phyloP scores from a whole-genome alignment of 2,329 filamentous ascomycete species.

The Orbilia brochopaga region DNA sequence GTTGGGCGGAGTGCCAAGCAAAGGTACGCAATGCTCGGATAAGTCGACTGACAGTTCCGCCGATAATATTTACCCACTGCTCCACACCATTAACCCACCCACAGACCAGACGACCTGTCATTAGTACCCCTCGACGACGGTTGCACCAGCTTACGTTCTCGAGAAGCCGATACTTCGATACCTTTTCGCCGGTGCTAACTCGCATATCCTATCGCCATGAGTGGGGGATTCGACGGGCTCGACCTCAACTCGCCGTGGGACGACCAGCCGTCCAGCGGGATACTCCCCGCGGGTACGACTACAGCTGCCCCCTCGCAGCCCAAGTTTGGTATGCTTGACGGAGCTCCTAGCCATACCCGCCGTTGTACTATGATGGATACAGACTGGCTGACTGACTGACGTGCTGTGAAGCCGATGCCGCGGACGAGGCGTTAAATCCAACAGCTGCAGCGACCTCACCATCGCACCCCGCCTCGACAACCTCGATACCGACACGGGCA shows the following conservation, averaged over 20 bases:
- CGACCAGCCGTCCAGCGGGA: slow-evolving; percentile 46
- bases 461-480: slow-evolving; percentile 17
- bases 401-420: slow-evolving; percentile 16
- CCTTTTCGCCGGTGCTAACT: not conserved
- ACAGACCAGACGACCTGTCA: no score
- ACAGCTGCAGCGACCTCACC: slow-evolving; percentile 11
- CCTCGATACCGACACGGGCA: slow-evolving; percentile 42
- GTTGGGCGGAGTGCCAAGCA: slow-evolving; percentile 33
- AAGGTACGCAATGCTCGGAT: slow-evolving; percentile 48
- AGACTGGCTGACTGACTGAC: slow-evolving; percentile 6
- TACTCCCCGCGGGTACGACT: slow-evolving; percentile 1
- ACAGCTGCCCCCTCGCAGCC: slow-evolving; percentile 8
- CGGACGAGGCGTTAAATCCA: slow-evolving; percentile 14
- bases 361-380: not conserved
- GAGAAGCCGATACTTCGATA: slow-evolving; percentile 6
- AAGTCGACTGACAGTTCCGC: not conserved
- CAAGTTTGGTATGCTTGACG: slow-evolving; percentile 24
- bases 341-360: not conserved
- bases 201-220: slow-evolving; percentile 29
- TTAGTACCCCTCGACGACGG: not conserved
- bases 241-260: slow-evolving; percentile 50
- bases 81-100: not conserved
- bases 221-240: slow-evolving; percentile 48
- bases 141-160: not conserved
- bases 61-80: not conserved